Conservation (phyloP, 805 yeast species). For the Hanseniaspora singularis region DNA sequence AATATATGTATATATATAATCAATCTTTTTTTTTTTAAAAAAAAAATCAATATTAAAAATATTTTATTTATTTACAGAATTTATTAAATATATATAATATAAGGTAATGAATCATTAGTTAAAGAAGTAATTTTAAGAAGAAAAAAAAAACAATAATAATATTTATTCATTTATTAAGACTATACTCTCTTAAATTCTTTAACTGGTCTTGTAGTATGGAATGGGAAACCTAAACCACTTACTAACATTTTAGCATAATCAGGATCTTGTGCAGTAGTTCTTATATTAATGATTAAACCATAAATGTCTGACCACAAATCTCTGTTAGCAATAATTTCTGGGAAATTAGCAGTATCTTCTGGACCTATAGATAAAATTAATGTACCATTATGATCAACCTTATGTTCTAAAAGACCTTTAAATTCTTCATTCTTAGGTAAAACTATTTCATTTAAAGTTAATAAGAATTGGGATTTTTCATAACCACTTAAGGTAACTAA, state of each 20-base stretch:
- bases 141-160: constrained; percentile 14
- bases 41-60: background rate
- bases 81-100: background rate
- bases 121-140: too few species aligned
- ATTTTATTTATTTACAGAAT: background rate
- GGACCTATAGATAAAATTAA: constrained; percentile 72
- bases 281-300: constrained; percentile 75
- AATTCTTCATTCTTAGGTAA: constrained; percentile 87
- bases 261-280: constrained; percentile 83
- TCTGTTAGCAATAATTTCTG: constrained; percentile 82
- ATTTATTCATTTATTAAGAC: constrained; percentile 6
- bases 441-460: constrained; percentile 82
- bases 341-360: constrained; percentile 70
- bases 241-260: constrained; percentile 76
- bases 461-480: constrained; percentile 71
- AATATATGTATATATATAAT: background rate
- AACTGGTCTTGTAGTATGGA: constrained; percentile 41
- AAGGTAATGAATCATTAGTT: too few species aligned
- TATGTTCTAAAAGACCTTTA: constrained; percentile 56
- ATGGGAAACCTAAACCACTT: constrained; percentile 74
- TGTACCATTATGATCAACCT: constrained; percentile 81
- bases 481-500: constrained; percentile 65
- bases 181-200: constrained; percentile 20
- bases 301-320: constrained; percentile 80
- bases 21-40: background rate